Conservation (phyloP, 1,284 basidiomycete genomes). For the Porodaedalea pini region DNA sequence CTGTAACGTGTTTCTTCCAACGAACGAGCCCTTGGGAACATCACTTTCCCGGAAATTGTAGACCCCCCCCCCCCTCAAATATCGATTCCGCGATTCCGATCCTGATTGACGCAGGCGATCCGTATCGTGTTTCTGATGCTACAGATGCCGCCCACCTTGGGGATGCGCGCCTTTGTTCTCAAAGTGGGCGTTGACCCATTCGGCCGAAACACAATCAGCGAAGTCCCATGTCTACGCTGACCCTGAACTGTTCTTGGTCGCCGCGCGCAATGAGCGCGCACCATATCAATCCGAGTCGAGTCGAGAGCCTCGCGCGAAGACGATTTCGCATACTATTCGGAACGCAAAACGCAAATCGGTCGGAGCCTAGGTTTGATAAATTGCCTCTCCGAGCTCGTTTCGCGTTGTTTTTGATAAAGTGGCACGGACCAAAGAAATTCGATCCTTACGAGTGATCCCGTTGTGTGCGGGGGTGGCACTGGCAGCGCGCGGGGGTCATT, state of each 20-base stretch:
- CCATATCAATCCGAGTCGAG: too few relatives aligned
- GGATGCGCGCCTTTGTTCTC: too few relatives aligned
- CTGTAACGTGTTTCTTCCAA: too few relatives aligned
- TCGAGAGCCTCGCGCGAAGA: too few relatives aligned
- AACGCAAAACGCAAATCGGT: background rate
- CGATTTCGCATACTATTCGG: background rate
- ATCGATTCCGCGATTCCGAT: background rate
- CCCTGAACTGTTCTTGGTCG: background rate
- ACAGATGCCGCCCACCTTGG: background rate
- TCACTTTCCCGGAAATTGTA: too few relatives aligned
- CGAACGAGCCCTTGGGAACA: too few relatives aligned
- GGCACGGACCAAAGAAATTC: too few relatives aligned
- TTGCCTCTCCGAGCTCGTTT: background rate
- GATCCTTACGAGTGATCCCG: background rate
- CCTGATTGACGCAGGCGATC: background rate
- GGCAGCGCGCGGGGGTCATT: too few relatives aligned
- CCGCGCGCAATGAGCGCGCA: background rate
- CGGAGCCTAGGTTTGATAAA: background rate
- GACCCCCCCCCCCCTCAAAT: too few relatives aligned
- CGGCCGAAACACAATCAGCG: background rate
- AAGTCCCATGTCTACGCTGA: too few relatives aligned
- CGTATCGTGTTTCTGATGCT: background rate
- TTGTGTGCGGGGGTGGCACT: background rate
- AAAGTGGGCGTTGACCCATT: background rate
- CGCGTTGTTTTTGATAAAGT: slow-evolving; percentile 1